Conservation (phyloP, 2,329 filamentous ascomycete species). For the Phoma sp. region DNA sequence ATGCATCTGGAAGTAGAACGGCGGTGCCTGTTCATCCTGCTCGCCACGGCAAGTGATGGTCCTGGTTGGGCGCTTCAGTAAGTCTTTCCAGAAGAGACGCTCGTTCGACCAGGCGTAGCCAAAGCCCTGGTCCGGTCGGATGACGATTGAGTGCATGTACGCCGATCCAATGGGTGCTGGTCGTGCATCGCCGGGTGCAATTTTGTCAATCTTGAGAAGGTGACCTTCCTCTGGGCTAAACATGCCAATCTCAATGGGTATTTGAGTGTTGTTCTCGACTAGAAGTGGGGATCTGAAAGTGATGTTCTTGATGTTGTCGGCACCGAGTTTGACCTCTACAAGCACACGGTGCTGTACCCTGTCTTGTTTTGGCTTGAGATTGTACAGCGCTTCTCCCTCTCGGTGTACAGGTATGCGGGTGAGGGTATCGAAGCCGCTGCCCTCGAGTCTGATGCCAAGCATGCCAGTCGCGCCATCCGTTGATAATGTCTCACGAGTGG, state of each 20-base stretch:
- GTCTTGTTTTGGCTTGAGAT: constrained; percentile 85
- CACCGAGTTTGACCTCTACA: constrained; percentile 88
- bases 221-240: constrained; percentile 88
- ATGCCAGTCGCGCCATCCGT: constrained; percentile 81
- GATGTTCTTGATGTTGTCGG: constrained; percentile 97
- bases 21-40: constrained; percentile 74
- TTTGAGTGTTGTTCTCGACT: constrained; percentile 95
- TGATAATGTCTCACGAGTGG: constrained; percentile 91
- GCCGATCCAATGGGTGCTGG: constrained; percentile 92
- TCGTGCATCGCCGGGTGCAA: constrained; percentile 86
- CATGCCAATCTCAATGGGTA: constrained; percentile 91
- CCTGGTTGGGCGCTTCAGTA: constrained; percentile 82
- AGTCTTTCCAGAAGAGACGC: constrained; percentile 88
- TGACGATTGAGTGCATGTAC: constrained; percentile 84
- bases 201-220: constrained; percentile 96
- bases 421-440: constrained; percentile 91
- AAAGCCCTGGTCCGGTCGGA: constrained; percentile 94
- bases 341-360: constrained; percentile 86
- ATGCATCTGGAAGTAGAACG: constrained; percentile 97
- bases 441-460: constrained; percentile 85
- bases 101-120: constrained; percentile 96
- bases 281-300: constrained; percentile 90
- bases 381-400: constrained; percentile 93
- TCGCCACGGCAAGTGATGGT: constrained; percentile 91
- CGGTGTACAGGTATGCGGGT: constrained; percentile 88